Evolutionary conservation across 371 early-diverging fungal species (phyloP).

Genomic region (Rhizopus sp.): DNA sequence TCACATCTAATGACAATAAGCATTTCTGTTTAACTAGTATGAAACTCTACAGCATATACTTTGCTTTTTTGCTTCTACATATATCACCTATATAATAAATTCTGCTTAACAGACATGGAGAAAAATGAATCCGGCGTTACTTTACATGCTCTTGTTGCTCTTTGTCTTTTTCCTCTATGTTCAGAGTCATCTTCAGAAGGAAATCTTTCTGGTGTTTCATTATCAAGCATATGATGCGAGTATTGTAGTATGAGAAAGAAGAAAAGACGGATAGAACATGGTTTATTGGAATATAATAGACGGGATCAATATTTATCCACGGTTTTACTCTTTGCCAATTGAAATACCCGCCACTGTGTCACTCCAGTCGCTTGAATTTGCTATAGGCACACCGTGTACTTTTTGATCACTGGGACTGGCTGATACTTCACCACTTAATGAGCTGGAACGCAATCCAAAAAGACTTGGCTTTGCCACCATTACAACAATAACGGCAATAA

Average conservation of each 20-base stretch:
- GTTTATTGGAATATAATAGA: conserved; percentile 2
- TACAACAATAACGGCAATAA: conserved; percentile 29
- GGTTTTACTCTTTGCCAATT: background rate
- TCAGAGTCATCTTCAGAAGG: background rate
- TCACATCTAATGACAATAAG: conserved; percentile 34
- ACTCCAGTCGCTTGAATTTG: conserved; percentile 34
- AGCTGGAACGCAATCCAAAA: conserved; percentile 35
- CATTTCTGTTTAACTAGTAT: background rate
- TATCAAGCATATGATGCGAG: background rate
- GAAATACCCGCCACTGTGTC: conserved; percentile 37
- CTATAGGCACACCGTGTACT: conserved; percentile 46
- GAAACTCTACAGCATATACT: conserved; percentile 19
- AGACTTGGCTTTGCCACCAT: conserved; percentile 41
- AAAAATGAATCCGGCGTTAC: background rate
- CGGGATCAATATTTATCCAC: background rate
- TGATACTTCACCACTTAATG: conserved; percentile 36
- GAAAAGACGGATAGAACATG: conserved; percentile 5
- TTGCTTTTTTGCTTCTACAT: conserved; percentile 50
- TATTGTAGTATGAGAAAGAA: background rate
- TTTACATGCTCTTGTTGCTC: conserved; percentile 47
- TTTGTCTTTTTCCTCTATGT: conserved; percentile 18
- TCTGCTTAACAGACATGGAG: background rate
- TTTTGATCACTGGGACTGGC: conserved; percentile 28
- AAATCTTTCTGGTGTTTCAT: conserved; percentile 2
- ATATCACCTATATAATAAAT: conserved; percentile 36